These are phyloP conservation scores for Epichloe festucae DNA, from an alignment of 2,329 filamentous ascomycete genomes.

Conservation along the genomic window DNA sequence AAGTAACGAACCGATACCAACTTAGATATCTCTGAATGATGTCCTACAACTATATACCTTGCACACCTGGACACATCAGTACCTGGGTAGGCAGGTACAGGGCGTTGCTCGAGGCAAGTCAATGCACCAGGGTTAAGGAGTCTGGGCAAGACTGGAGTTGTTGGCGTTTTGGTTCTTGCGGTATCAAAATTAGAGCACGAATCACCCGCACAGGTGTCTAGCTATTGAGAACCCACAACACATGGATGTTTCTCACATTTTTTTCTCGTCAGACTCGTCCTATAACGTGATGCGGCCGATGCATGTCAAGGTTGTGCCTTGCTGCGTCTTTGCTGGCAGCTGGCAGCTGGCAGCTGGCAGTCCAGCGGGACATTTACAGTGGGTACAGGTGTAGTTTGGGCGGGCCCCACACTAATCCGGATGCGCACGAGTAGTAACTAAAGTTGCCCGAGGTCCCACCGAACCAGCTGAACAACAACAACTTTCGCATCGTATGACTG, in stretches of 20 bases:
- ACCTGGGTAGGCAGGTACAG: background rate
- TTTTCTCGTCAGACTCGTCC: too few species aligned
- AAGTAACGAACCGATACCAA: conserved; percentile 1
- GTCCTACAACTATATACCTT: background rate
- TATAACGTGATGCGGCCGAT: too few species aligned
- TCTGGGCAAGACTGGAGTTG: conserved; percentile 1
- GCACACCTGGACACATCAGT: background rate
- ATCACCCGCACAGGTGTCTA: background rate
- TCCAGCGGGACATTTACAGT: too few species aligned
- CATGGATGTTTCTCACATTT: too few species aligned
- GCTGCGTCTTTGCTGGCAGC: background rate
- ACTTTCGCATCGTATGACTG: too few species aligned
- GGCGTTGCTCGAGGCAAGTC: background rate
- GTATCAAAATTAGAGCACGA: background rate
- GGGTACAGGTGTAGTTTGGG: too few species aligned
- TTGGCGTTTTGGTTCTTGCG: background rate
- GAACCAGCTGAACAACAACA: too few species aligned
- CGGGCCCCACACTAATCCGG: too few species aligned
- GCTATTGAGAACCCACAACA: background rate
- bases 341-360: background rate
- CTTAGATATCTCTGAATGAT: background rate
- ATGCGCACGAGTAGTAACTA: too few species aligned
- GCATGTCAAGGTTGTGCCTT: too few species aligned
- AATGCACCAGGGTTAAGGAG: background rate
- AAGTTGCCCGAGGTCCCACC: too few species aligned